These are phyloP conservation scores for Plantago lanceolata DNA, from an alignment of 305 asterid species.

Conservation along the genomic window DNA sequence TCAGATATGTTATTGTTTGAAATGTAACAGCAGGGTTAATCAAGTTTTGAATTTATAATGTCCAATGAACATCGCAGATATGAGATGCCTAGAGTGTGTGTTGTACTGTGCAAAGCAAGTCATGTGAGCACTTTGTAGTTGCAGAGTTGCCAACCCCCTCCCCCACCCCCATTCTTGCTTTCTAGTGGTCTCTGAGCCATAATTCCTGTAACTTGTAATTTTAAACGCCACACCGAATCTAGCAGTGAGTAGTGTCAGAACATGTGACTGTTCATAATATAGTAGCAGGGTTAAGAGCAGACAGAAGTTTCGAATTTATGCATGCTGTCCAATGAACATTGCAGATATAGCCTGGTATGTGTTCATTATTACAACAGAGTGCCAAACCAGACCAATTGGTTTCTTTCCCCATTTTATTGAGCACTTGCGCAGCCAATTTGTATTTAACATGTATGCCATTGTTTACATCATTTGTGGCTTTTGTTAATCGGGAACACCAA, in stretches of 20 bases:
- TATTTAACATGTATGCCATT: neutral
- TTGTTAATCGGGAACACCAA: slow-evolving; percentile 4
- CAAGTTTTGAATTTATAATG: too few relatives aligned
- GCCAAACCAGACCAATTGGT: slow-evolving; percentile 1
- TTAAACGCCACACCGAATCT: neutral
- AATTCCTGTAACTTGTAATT: neutral
- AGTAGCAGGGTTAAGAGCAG: neutral
- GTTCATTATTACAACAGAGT: neutral
- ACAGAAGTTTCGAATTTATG: neutral
- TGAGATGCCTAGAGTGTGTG: too few relatives aligned
- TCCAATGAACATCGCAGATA: too few relatives aligned
- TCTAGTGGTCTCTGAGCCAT: neutral
- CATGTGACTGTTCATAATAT: neutral
- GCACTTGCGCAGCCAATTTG: neutral
- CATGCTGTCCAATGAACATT: neutral
- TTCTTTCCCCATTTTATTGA: neutral
- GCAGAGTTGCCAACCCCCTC: too few relatives aligned
- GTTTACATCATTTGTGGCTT: neutral
- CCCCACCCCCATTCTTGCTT: slow-evolving; percentile 8
- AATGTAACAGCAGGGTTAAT: too few relatives aligned
- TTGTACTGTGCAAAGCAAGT: too few relatives aligned
- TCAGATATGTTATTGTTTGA: too few relatives aligned
- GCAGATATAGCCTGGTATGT: neutral
- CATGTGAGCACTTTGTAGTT: too few relatives aligned
- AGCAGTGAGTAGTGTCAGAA: neutral